A percentile compares a stretch with the other conserved stretches of the same genome.
phyloP scores from a whole-genome alignment of 23 red algal genomes.

The Chondrus crispus region DNA sequence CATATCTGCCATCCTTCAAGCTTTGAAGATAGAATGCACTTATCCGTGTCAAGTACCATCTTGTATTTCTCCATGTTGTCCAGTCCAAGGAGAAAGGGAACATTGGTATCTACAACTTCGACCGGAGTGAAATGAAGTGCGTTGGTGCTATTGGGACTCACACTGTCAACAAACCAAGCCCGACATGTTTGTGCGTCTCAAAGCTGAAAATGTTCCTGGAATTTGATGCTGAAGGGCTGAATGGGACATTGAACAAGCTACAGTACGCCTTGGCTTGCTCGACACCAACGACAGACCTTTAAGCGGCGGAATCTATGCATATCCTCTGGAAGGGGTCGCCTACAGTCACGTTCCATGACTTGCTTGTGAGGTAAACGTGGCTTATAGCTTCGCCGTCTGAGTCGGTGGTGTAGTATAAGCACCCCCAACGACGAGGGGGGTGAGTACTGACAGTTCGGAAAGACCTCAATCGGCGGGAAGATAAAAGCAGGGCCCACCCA shows the following conservation, averaged over 20 bases:
- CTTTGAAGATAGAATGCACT: neutral
- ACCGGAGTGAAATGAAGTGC: neutral
- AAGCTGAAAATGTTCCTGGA: neutral
- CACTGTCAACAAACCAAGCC: neutral
- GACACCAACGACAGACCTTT: neutral
- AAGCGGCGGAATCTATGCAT: neutral
- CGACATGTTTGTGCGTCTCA: neutral
- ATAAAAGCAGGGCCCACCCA: no score
- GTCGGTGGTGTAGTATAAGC: no score
- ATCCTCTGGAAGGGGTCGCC: neutral
- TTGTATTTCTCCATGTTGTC: neutral
- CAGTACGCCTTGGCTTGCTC: neutral
- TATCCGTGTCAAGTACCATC: neutral
- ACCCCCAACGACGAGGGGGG: no score
- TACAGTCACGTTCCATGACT: neutral
- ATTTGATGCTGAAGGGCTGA: neutral
- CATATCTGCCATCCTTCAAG: neutral
- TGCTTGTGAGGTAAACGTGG: neutral
- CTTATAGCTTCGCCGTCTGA: neutral
- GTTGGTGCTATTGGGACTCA: neutral
- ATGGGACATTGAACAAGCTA: neutral
- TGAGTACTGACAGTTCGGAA: no score
- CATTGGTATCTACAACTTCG: neutral
- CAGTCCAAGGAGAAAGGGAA: conserved; percentile 5
- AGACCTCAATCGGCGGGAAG: no score